A percentile compares a stretch with the other conserved stretches of the same genome.
These are phyloP conservation scores for Globisporangium okanoganense DNA, from an alignment of 352 stramenopile species.

Conservation along the genomic window DNA sequence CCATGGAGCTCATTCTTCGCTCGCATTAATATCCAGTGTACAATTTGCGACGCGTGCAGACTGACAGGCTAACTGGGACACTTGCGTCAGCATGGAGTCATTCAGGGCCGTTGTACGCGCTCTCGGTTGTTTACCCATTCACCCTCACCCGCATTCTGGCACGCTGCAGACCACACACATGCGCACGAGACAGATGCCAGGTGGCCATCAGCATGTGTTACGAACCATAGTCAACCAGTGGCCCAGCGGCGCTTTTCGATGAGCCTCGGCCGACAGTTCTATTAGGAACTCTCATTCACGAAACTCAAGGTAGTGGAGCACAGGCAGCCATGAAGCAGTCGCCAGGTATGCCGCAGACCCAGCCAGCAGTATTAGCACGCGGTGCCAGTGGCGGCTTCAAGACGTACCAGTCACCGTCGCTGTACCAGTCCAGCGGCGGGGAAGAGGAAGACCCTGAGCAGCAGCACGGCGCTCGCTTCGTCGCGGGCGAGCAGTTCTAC, in stretches of 20 bases:
- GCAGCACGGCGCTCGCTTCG: constrained; percentile 36
- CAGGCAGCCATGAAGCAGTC: not conserved
- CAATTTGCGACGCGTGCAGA: too few relatives aligned
- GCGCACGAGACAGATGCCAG: not conserved
- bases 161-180: not conserved
- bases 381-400: constrained; percentile 2
- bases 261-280: not conserved
- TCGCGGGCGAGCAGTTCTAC: constrained; percentile 64
- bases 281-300: not conserved
- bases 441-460: constrained; percentile 1
- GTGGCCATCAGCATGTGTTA: not conserved
- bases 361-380: not conserved
- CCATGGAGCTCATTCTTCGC: too few relatives aligned
- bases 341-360: not conserved
- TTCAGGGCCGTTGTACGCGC: not conserved
- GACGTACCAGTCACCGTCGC: constrained; percentile 10
- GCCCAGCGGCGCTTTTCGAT: not conserved
- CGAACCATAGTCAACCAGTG: not conserved
- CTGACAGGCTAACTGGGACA: not conserved
- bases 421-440: constrained; percentile 3
- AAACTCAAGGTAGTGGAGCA: not conserved
- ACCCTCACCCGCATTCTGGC: not conserved
- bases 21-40: too few relatives aligned
- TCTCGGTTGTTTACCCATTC: not conserved
- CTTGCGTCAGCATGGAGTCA: not conserved